Conservation (phyloP, 306 rosid species). For the Fragaria nilgerrensis region DNA sequence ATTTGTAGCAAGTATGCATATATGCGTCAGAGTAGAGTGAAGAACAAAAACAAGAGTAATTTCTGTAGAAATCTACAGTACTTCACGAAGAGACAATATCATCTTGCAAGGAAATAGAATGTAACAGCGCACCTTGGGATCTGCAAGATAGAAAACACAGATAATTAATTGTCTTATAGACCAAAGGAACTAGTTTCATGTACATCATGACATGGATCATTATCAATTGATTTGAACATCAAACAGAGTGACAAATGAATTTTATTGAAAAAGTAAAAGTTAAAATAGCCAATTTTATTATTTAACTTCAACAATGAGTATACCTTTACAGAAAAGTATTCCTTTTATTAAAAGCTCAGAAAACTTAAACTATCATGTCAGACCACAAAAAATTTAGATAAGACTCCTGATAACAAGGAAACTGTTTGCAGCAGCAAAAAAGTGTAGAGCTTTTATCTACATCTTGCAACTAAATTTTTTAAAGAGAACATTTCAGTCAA, state of each 20-base stretch:
- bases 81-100: slow-evolving; percentile 29
- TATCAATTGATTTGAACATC: slow-evolving; percentile 1
- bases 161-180: slow-evolving; percentile 8
- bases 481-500: not conserved
- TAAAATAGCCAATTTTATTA: not conserved
- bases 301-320: not conserved
- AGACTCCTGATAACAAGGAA: not conserved
- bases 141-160: slow-evolving; percentile 53
- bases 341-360: not conserved
- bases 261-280: not conserved
- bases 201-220: slow-evolving; percentile 12
- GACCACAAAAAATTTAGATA: not conserved
- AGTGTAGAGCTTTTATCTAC: not conserved
- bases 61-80: slow-evolving; percentile 22
- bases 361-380: not conserved
- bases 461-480: not conserved
- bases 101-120: slow-evolving; percentile 29
- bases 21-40: not conserved
- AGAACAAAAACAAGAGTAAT: not conserved
- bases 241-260: not conserved
- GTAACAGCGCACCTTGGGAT: slow-evolving; percentile 75
- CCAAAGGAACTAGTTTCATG: not conserved
- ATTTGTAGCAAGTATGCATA: not conserved
- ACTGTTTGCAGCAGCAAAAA: not conserved
- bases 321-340: not conserved